Evolutionary conservation across 371 early-diverging fungal genomes (phyloP), one percentile per base, ranked within the genome.

Genomic region (Lichtheimia corymbifera): DNA sequence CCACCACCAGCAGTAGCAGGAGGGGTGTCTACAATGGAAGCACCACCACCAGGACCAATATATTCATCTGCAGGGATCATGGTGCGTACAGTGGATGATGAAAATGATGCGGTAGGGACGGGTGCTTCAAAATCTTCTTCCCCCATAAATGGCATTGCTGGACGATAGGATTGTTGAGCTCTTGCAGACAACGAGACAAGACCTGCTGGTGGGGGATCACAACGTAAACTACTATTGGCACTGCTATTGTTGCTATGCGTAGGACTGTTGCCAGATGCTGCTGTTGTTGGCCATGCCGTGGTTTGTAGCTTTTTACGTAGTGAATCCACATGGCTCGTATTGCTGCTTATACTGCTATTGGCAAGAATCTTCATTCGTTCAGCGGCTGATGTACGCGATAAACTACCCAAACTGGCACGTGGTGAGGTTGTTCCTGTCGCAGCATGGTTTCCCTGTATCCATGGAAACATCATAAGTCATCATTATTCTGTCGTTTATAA

Each of bases 41-140:
- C 47, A 17, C 18, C 18, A 47, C 18, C 47, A 47, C n/a, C 47
- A 47, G 53, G 20, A 3, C 18, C 25, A 52, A n/a, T 17, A 43
- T 55, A 56, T 55, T 77, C 77, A 45, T 70, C 60, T 55, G 64
- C 68, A 49, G 73, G 74, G 50, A 77, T 72, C 73, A 77, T 71
- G 11, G 78, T 77, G 5, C 64, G 67, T 49, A 68, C 74, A 35
- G 78, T 77, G 4, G 74, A 72, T 17, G 78, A 74, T 14, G 74
- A 77, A 58, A 74, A 72, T 9, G 78, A 71, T 5, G 62, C 68
- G 2, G 74, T 74, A 6, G 71, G 69, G 2, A 54, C 55, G 6
- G 63, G 70, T 2, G 44, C 70, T 27, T 64, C 58, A 9, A 50
- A 7, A 12, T 50, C 60, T 20, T 56, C 64, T 3, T 59, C 62